phyloP scores from a whole-genome alignment of 176 grass and related monocot genomes.

The maize (Zea mays) region DNA sequence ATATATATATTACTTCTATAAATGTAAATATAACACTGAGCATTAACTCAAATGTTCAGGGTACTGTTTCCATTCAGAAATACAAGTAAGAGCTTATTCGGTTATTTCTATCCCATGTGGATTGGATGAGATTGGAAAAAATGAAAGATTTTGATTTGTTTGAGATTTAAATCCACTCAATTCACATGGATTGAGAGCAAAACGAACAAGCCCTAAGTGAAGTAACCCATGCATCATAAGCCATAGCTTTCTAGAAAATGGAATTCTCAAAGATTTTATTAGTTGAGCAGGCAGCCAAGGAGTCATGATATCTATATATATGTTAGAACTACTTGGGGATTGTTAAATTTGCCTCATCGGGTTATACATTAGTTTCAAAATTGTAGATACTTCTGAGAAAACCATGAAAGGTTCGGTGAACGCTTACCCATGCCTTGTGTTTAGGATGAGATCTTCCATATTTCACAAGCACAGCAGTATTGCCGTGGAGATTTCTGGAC shows the following conservation, averaged over 20 bases:
- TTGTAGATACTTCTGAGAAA: slow-evolving; percentile 8
- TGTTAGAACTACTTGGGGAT: neutral
- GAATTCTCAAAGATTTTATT: neutral
- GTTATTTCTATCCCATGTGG: too few species aligned
- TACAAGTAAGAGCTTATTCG: neutral
- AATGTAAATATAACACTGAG: neutral
- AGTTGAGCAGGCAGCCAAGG: neutral
- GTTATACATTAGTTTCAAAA: slow-evolving; percentile 18
- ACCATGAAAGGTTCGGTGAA: slow-evolving; percentile 16
- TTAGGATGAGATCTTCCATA: slow-evolving; percentile 98
- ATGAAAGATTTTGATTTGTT: too few species aligned
- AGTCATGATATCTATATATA: neutral
- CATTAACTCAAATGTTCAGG: neutral
- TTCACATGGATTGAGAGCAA: too few species aligned
- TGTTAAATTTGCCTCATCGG: neutral
- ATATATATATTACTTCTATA: neutral
- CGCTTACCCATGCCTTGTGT: slow-evolving; percentile 17
- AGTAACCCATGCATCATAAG: neutral
- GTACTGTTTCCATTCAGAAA: neutral
- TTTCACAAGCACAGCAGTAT: slow-evolving; percentile 74
- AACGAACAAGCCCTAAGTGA: neutral
- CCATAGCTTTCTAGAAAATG: neutral
- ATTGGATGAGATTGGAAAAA: too few species aligned
- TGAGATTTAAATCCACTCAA: too few species aligned
- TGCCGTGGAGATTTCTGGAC: slow-evolving; percentile 58